phyloP scores from a whole-genome alignment of 2,329 filamentous ascomycete species.

The Phyllosticta citrichinensis region DNA sequence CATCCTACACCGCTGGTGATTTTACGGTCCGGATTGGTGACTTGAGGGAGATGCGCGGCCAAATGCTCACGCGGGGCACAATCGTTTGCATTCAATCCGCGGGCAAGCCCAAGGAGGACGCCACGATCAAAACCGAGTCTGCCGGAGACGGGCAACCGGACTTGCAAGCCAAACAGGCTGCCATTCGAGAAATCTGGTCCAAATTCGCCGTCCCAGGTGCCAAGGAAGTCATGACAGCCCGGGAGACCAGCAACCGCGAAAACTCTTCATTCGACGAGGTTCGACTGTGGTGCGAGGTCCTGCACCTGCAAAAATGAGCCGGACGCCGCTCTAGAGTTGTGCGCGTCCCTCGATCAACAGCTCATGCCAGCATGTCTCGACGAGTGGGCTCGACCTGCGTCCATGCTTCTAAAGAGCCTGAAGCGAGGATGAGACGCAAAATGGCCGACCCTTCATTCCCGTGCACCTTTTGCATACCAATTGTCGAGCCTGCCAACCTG shows the following conservation, averaged over 20 bases:
- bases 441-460: background rate
- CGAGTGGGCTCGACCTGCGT: background rate
- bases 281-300: slow-evolving; percentile 13
- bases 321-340: no score
- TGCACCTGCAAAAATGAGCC: slow-evolving; percentile 9
- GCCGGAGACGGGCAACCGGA: background rate
- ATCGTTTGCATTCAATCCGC: slow-evolving; percentile 11
- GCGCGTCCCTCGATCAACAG: background rate
- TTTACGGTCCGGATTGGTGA: slow-evolving; percentile 12
- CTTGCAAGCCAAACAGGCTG: slow-evolving; percentile 7
- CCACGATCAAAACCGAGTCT: no score
- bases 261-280: slow-evolving; percentile 11
- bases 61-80: slow-evolving; percentile 4
- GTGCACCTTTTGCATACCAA: background rate
- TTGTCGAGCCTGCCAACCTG: background rate
- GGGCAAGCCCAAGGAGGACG: background rate
- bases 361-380: background rate
- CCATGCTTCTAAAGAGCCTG: background rate
- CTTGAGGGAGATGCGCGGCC: slow-evolving; percentile 10
- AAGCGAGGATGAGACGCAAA: background rate
- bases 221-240: slow-evolving; percentile 8
- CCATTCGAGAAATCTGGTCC: slow-evolving; percentile 11
- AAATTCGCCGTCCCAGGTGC: slow-evolving; percentile 7
- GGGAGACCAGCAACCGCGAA: background rate
- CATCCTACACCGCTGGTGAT: slow-evolving; percentile 11